Base-by-base conservation (phyloP, 2,329 filamentous ascomycete species). In the Lizonia empirigonia region DNA sequence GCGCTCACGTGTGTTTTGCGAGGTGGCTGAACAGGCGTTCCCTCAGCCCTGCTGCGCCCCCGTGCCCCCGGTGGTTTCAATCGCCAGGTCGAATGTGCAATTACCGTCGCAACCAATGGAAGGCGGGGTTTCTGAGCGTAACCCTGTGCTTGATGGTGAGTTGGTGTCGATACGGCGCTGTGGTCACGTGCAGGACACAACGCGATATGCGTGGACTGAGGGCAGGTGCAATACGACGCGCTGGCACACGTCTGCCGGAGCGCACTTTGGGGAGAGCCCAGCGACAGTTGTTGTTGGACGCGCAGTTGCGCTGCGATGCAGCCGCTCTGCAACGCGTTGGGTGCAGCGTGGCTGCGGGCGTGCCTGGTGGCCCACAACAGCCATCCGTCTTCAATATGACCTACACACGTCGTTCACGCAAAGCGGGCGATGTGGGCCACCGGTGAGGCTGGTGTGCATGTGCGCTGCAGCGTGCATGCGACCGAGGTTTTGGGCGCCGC, bases 401-500 rank as follows among this genome's bases (percentile, higher is more conserved):
- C 6, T 12, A 38, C 3, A 26, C 19, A 37, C 24, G 38, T 48
- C 35, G 40, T 46, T 47, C 40, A 41, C 24, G 39, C 27, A 29
- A 15, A 24, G 19, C 38, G 24, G 35, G 18, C 24, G 15, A 18
- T 38, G 36, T 50, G 47, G 49, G 48, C 50, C 48, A 61, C 62
- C 63, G 61, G 62, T 66, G 60, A 64, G 62, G 64, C 62, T 66
- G 59, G 60, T 50, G 60, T 55, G 60, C 63, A 55, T 61, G 55
- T 38, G 35, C 22, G 50, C 42, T 55, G 47, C 51, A 54, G 38
- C 55, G 53, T 52, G 41, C 48, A 45, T 32, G 37, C 50, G 53
- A 55, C 53, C 57, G 16, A 24, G 22, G 13, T 39, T 18, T 36
- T 24, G 23, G 33, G 38, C 48, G 23, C 39, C 22, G 29, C 32